Evolutionary conservation across 306 rosid species (phyloP).

Genomic region (Delonix regia): DNA sequence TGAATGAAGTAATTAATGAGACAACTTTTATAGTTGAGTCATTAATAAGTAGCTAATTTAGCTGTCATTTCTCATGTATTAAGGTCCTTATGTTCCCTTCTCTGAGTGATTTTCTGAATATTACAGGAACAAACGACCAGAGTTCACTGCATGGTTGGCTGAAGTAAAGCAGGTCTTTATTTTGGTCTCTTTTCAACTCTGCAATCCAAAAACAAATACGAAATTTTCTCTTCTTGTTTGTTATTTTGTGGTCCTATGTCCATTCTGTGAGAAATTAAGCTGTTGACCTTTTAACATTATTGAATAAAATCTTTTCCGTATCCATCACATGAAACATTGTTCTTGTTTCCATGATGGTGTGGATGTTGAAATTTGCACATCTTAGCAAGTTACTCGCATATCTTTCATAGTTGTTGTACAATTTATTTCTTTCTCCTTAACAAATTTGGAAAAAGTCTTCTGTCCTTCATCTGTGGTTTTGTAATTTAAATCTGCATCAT

Average conservation of each 20-base stretch:
- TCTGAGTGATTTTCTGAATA: slow-evolving; percentile 35
- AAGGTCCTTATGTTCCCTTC: slow-evolving; percentile 31
- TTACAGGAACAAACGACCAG: slow-evolving; percentile 92
- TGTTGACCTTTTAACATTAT: neutral
- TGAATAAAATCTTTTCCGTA: neutral
- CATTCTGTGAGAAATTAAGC: slow-evolving; percentile 14
- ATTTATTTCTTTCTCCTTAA: neutral
- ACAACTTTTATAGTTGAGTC: slow-evolving; percentile 20
- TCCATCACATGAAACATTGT: neutral
- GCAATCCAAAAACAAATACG: slow-evolving; percentile 1
- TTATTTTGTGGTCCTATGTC: neutral
- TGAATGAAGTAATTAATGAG: neutral
- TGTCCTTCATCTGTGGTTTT: neutral
- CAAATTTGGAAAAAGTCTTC: neutral
- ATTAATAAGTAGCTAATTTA: slow-evolving; percentile 18
- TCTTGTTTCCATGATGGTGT: neutral
- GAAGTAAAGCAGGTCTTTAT: slow-evolving; percentile 84
- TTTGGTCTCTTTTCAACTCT: slow-evolving; percentile 27
- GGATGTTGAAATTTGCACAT: neutral
- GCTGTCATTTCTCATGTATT: slow-evolving; percentile 35
- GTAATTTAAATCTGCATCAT: slow-evolving; percentile 3
- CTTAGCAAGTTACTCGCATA: neutral
- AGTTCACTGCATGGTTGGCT: slow-evolving; percentile 95
- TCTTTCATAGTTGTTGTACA: slow-evolving; percentile 19
- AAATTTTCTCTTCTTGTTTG: neutral